phyloP scores from a whole-genome alignment of 345 rosid genomes.

The Eucalyptus cloeziana region DNA sequence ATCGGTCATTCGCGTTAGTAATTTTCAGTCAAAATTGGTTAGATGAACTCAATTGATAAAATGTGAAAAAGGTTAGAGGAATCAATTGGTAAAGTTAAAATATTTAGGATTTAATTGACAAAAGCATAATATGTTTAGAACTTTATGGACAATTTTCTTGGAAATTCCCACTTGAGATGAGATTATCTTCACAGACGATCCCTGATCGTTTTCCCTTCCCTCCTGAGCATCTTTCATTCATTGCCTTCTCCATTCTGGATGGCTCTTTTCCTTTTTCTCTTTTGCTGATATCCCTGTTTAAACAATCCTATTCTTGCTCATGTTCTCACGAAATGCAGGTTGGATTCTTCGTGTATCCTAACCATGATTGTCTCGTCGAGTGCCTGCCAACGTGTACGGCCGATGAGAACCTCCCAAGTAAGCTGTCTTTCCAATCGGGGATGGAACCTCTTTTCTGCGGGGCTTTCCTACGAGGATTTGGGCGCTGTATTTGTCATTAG shows the following conservation, averaged over 20 bases:
- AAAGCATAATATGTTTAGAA: no score
- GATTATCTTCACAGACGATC: neutral
- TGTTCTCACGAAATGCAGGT: neutral
- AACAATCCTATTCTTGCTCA: neutral
- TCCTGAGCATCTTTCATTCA: neutral
- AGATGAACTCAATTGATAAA: rapidly evolving
- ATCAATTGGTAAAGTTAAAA: rapidly evolving
- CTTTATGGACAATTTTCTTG: rapidly evolving
- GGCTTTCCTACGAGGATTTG: neutral
- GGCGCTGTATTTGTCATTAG: neutral
- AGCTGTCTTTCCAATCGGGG: neutral
- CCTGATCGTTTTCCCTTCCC: neutral
- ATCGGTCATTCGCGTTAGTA: rapidly evolving
- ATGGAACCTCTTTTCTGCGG: rapidly evolving
- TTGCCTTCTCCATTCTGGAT: neutral
- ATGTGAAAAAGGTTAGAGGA: rapidly evolving
- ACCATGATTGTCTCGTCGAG: neutral
- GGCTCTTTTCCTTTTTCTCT: neutral
- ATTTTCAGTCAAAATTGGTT: rapidly evolving
- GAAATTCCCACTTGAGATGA: neutral
- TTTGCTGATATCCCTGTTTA: neutral
- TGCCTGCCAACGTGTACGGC: neutral
- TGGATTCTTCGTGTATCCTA: neutral
- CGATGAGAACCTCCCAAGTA: neutral
- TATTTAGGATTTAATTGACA: rapidly evolving